Percentiles rank a stretch among this genome's conserved stretches.
These are phyloP conservation scores for Pyronema domesticum DNA, from an alignment of 495 filamentous ascomycete genomes.

Conservation along the genomic window DNA sequence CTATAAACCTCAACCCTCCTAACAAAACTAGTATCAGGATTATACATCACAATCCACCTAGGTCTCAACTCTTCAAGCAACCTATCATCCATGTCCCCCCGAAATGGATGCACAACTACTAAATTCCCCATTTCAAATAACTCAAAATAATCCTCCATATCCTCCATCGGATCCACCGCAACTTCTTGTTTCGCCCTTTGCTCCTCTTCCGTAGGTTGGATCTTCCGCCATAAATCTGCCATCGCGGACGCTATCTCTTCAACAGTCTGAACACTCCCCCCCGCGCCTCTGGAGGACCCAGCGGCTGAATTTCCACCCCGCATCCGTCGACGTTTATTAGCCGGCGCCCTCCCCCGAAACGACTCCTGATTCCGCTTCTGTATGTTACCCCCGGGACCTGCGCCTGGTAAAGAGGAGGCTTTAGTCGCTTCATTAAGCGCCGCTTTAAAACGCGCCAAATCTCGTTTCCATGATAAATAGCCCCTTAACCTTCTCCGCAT, in stretches of 20 bases:
- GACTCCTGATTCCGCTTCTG: slow-evolving; percentile 13
- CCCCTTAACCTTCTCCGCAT: slow-evolving; percentile 72
- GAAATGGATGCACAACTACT: slow-evolving; percentile 78
- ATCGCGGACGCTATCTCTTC: slow-evolving; percentile 68
- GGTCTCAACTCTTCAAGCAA: slow-evolving; percentile 84
- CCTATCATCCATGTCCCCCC: slow-evolving; percentile 90
- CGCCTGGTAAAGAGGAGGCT: not conserved
- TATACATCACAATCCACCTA: slow-evolving; percentile 95
- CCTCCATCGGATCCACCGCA: slow-evolving; percentile 59
- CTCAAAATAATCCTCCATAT: slow-evolving; percentile 83
- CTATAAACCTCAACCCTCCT: slow-evolving; percentile 77
- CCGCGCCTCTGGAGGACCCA: slow-evolving; percentile 37
- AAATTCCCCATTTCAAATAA: slow-evolving; percentile 84
- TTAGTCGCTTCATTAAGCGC: slow-evolving; percentile 28
- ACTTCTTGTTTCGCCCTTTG: slow-evolving; percentile 53
- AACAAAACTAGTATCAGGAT: slow-evolving; percentile 90
- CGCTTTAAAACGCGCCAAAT: slow-evolving; percentile 68
- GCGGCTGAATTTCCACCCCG: slow-evolving; percentile 50
- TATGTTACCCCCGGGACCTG: not conserved
- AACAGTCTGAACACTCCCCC: slow-evolving; percentile 54
- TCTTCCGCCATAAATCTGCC: slow-evolving; percentile 43
- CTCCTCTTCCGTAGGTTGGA: slow-evolving; percentile 49
- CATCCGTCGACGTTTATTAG: slow-evolving; percentile 78
- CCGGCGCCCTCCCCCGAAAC: slow-evolving; percentile 46
- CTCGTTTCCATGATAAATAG: slow-evolving; percentile 82